Percentiles rank a stretch among this genome's conserved stretches.
These are phyloP conservation scores for Solanum dulcamara DNA, from an alignment of 257 asterid genomes.

Conservation along the genomic window DNA sequence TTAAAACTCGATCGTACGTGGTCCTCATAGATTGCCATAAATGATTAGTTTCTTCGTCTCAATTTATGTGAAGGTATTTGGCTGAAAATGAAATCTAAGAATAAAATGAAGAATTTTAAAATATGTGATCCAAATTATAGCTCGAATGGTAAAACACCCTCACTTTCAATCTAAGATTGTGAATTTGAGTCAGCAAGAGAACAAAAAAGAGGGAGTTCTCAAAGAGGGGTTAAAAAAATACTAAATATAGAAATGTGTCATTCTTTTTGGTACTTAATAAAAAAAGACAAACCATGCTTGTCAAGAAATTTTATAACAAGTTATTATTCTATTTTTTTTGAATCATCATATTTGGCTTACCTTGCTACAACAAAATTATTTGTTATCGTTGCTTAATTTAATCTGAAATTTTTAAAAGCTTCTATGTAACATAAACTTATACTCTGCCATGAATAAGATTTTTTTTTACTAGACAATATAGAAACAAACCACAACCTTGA, in stretches of 20 bases:
- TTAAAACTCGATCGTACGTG: background rate
- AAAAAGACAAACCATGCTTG: too few species aligned
- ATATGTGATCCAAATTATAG: too few species aligned
- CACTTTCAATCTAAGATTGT: too few species aligned
- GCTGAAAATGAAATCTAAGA: too few species aligned
- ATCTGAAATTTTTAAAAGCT: background rate
- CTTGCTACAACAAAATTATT: background rate
- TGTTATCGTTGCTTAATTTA: background rate
- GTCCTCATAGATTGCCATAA: background rate
- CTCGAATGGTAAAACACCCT: too few species aligned
- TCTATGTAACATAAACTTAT: background rate
- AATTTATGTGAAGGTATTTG: background rate
- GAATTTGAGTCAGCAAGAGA: too few species aligned
- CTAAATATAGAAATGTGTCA: too few species aligned
- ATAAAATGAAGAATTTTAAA: too few species aligned
- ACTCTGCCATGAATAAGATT: background rate
- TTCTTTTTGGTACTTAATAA: too few species aligned
- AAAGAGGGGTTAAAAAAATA: too few species aligned
- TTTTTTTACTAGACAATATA: background rate
- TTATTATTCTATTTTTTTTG: background rate
- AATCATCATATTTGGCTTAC: background rate
- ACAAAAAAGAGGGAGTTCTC: too few species aligned
- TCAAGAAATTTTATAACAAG: background rate
- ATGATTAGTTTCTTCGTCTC: background rate
- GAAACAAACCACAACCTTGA: background rate